phyloP scores from a whole-genome alignment of 75 land plant genomes.

The Cryptomeria japonica region DNA sequence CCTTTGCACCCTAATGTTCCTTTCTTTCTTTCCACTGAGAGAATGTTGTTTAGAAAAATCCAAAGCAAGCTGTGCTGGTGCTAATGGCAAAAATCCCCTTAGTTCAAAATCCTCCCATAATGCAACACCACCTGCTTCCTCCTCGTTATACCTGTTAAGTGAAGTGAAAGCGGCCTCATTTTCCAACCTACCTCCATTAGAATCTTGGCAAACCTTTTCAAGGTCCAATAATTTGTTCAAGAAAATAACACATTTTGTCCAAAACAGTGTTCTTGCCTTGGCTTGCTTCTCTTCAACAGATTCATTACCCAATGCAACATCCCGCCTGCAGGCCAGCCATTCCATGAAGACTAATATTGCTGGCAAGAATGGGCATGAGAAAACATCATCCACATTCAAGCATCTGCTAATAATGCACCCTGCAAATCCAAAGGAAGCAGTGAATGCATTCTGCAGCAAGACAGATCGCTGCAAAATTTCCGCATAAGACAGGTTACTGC shows the following conservation, averaged over 20 bases:
- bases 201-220: slow-evolving; percentile 33
- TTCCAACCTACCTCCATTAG: slow-evolving; percentile 23
- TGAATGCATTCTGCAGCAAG: slow-evolving; percentile 71
- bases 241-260: slow-evolving; percentile 63
- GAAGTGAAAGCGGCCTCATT: slow-evolving; percentile 35
- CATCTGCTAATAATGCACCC: slow-evolving; percentile 49
- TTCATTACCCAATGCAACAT: slow-evolving; percentile 55
- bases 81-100: slow-evolving; percentile 77
- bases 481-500: slow-evolving; percentile 50
- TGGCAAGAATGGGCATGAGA: slow-evolving; percentile 66
- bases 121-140: slow-evolving; percentile 48
- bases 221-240: slow-evolving; percentile 47
- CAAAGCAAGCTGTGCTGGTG: slow-evolving; percentile 72
- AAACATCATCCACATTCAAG: slow-evolving; percentile 48
- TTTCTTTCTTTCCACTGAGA: slow-evolving; percentile 49
- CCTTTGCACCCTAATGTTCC: slow-evolving; percentile 60
- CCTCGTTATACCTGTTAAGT: slow-evolving; percentile 55
- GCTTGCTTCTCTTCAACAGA: slow-evolving; percentile 57
- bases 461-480: slow-evolving; percentile 72
- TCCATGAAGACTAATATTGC: slow-evolving; percentile 74
- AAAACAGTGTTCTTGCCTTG: slow-evolving; percentile 61
- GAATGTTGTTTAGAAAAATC: slow-evolving; percentile 59
- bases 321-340: slow-evolving; percentile 82
- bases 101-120: slow-evolving; percentile 92
- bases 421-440: slow-evolving; percentile 69